These are phyloP conservation scores for Extremus antarcticus DNA, from an alignment of 495 filamentous ascomycete genomes.

Conservation along the genomic window DNA sequence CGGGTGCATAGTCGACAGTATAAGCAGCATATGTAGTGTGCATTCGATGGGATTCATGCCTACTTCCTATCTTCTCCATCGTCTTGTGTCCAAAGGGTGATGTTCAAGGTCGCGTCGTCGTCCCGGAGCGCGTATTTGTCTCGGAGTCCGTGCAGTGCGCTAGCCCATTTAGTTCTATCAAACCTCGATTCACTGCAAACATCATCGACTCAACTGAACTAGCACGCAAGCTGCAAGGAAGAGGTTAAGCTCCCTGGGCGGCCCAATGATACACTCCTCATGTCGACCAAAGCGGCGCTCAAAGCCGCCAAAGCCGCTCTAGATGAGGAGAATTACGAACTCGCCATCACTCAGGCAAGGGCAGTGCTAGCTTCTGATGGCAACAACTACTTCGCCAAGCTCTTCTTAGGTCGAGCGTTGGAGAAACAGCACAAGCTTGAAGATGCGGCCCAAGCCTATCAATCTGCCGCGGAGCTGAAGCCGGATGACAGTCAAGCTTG, in stretches of 20 bases:
- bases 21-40: too few relatives aligned
- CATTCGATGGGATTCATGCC: too few relatives aligned
- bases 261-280: background rate
- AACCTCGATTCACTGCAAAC: too few relatives aligned
- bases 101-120: too few relatives aligned
- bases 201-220: too few relatives aligned
- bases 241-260: too few relatives aligned
- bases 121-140: too few relatives aligned
- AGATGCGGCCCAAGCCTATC: conserved; percentile 64
- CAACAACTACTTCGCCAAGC: conserved; percentile 71
- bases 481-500: conserved; percentile 59
- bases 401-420: conserved; percentile 71
- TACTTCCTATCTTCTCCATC: too few relatives aligned
- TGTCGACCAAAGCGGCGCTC: conserved; percentile 57
- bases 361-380: conserved; percentile 58
- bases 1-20: background rate
- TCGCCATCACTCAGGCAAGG: conserved; percentile 56
- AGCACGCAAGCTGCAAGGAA: too few relatives aligned
- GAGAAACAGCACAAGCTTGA: conserved; percentile 62
- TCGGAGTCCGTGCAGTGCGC: too few relatives aligned
- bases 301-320: conserved; percentile 74
- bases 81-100: too few relatives aligned
- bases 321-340: conserved; percentile 67
- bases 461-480: conserved; percentile 58
- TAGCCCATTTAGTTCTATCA: too few relatives aligned